phyloP scores from a whole-genome alignment of 225 moss, liverwort and hornwort species.

The Polytrichum commune region DNA sequence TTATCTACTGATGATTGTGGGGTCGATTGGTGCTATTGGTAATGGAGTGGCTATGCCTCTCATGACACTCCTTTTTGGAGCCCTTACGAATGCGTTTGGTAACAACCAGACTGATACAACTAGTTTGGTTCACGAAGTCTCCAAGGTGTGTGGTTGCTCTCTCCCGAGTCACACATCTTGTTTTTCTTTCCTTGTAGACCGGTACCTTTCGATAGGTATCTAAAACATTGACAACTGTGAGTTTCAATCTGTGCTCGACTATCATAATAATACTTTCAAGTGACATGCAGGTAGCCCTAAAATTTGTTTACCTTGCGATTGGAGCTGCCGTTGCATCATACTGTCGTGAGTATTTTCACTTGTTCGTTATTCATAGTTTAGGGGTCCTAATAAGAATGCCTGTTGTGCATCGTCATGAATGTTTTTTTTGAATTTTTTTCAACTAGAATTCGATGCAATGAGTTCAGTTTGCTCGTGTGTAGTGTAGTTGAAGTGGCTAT shows the following conservation, averaged over 20 bases:
- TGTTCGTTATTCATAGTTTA: neutral
- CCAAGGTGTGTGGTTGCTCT: constrained; percentile 27
- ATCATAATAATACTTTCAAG: neutral
- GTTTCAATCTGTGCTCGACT: neutral
- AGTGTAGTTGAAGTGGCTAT: neutral
- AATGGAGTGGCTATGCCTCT: constrained; percentile 43
- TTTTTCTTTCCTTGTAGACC: too few relatives aligned
- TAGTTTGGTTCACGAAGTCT: constrained; percentile 26
- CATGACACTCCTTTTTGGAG: constrained; percentile 49
- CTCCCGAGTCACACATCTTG: too few relatives aligned
- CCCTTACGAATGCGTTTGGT: constrained; percentile 47
- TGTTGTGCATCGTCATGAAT: neutral
- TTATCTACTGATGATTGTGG: constrained; percentile 41
- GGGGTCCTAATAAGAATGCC: neutral
- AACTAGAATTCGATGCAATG: too few relatives aligned
- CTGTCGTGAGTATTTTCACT: constrained; percentile 25
- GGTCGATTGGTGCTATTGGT: constrained; percentile 35
- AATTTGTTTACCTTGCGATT: constrained; percentile 48
- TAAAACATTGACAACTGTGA: neutral
- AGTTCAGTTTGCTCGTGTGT: too few relatives aligned
- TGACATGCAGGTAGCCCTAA: constrained; percentile 42
- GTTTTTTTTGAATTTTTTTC: neutral
- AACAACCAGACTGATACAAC: constrained; percentile 24
- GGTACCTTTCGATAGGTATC: too few relatives aligned
- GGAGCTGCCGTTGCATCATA: constrained; percentile 53